These are phyloP conservation scores for Tephrocybe sp. DNA, from an alignment of 768 basidiomycete genomes.

Conservation along the genomic window DNA sequence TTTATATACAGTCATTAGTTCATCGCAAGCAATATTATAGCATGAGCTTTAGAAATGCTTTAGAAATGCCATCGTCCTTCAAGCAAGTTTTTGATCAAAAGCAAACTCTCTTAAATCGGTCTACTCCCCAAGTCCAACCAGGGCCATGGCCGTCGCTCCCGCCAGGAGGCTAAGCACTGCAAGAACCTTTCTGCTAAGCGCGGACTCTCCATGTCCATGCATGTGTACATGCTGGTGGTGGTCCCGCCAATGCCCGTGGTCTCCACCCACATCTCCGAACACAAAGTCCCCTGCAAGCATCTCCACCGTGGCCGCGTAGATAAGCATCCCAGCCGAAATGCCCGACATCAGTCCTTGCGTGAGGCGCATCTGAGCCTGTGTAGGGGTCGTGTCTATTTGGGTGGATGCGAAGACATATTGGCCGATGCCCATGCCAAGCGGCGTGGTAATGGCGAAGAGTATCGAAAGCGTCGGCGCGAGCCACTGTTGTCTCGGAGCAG, in stretches of 20 bases:
- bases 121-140: slow-evolving; percentile 48
- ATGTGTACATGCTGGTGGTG: slow-evolving; percentile 8
- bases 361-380: slow-evolving; percentile 45
- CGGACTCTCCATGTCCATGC: slow-evolving; percentile 17
- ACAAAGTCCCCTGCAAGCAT: slow-evolving; percentile 88
- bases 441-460: slow-evolving; percentile 74
- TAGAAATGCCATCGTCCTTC: no score
- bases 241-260: slow-evolving; percentile 24
- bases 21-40: no score
- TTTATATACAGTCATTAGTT: not conserved
- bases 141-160: slow-evolving; percentile 65
- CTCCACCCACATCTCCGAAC: slow-evolving; percentile 56
- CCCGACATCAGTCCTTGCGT: slow-evolving; percentile 76
- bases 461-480: slow-evolving; percentile 54
- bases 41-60: no score
- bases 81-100: not conserved
- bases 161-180: slow-evolving; percentile 59
- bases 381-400: slow-evolving; percentile 4
- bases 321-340: slow-evolving; percentile 81
- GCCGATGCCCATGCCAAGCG: slow-evolving; percentile 63
- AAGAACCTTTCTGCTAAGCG: slow-evolving; percentile 39
- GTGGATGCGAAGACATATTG: slow-evolving; percentile 41
- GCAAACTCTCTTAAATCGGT: not conserved
- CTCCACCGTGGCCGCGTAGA: slow-evolving; percentile 80
- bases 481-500: slow-evolving; percentile 22